Evolutionary conservation across 2,329 filamentous ascomycete species (phyloP), one percentile per base, ranked within the genome.

Genomic region (Fusarium sp.): DNA sequence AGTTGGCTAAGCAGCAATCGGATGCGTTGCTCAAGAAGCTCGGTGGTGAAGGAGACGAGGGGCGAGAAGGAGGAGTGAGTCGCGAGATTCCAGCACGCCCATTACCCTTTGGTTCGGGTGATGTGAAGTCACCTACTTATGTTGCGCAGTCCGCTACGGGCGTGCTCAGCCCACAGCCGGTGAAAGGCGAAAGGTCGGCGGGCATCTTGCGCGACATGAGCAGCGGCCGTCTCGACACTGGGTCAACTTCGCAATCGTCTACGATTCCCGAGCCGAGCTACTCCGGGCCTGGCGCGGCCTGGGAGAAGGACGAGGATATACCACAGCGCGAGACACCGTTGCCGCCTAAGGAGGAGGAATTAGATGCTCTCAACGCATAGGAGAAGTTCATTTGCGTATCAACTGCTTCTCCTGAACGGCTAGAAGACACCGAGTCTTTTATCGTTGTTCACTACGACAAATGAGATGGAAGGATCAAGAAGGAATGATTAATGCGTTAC

Each of bases 1-100:
- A 91, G 79, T 84, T 94, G 68, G 89, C 88, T 62, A 84, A 85
- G 76, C 85, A 89, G 74, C 91, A 93, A 80, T 88, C 87, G 56
- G 87, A 90, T 71, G 83, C 87, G 57, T 80, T 93, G 71, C 80
- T 88, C 58, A 80, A 84, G 74, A 87, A 81, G 76, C 80, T 90
- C 26, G 82, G 82, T 44, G 78, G 76, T 64, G 69, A 75, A 49
- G 65, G 72, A 57, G 70, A 72, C 31, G 69, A 75, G 59, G 62
- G 70, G 64, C 62, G 65, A 46, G 62, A 69, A 65, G 73, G 73
- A 45, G 73, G 75, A 61, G 75, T 75, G 70, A 79, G 76, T 72
- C 78, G 75, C 67, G 78, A 84, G 54, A 83, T 88, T 39, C 85
- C 87, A 44, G 78, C 79, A 52, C 81, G 86, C 56, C 75, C 82